phyloP scores from a whole-genome alignment of 2,329 filamentous ascomycete genomes.

The Talaromyces verruculosus region DNA sequence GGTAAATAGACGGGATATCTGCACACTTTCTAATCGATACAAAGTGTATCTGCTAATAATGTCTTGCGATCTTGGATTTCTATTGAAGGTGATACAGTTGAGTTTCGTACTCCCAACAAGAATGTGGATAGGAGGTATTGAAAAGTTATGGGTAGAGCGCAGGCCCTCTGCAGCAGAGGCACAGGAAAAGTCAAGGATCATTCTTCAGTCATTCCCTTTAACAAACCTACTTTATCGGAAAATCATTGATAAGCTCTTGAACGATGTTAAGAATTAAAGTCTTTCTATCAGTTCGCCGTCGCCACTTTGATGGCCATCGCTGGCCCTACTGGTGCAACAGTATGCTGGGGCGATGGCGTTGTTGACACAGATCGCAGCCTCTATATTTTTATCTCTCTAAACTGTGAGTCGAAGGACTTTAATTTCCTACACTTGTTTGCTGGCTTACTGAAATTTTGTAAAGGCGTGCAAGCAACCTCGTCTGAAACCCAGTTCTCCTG shows the following conservation, averaged over 20 bases:
- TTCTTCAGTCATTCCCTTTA: background rate
- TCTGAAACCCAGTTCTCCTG: background rate
- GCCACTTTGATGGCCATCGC: background rate
- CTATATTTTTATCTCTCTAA: background rate
- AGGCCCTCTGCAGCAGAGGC: background rate
- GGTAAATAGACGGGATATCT: background rate
- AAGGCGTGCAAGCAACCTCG: background rate
- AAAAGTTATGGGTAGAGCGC: background rate
- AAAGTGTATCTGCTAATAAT: background rate
- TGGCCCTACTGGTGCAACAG: too few relatives aligned
- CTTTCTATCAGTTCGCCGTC: background rate
- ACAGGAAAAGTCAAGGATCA: background rate
- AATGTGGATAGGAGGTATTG: background rate
- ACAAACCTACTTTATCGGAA: background rate
- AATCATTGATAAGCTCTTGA: background rate
- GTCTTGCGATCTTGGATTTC: background rate
- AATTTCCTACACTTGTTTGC: too few relatives aligned
- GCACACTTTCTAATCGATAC: background rate
- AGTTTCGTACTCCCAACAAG: background rate
- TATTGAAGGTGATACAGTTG: background rate
- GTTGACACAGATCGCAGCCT: too few relatives aligned
- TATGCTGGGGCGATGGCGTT: too few relatives aligned
- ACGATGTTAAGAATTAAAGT: background rate
- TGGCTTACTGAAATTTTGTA: background rate
- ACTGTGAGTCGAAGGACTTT: background rate